A percentile compares a stretch with the other conserved stretches of the same genome.
These are phyloP conservation scores for Neurospora sp. DNA, from an alignment of 495 filamentous ascomycete species.

Conservation along the genomic window DNA sequence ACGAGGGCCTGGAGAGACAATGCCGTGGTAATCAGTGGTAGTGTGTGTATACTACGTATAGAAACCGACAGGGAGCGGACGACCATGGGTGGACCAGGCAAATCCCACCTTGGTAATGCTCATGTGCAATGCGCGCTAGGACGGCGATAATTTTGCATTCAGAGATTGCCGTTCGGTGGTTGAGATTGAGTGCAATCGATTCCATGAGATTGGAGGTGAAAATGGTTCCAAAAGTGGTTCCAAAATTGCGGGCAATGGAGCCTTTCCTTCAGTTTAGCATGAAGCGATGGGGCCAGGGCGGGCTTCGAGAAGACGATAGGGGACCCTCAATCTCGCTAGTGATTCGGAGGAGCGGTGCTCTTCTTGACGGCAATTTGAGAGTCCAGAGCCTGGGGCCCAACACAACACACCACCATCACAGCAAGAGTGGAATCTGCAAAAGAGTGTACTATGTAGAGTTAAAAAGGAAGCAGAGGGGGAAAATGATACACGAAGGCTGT, in stretches of 20 bases:
- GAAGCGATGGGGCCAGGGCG: slow-evolving; percentile 25
- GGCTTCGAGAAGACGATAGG: slow-evolving; percentile 25
- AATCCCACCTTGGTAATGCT: neutral
- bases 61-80: neutral
- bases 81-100: neutral
- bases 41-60: neutral
- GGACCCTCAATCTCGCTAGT: slow-evolving; percentile 32
- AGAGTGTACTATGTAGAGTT: neutral
- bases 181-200: neutral
- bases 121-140: neutral
- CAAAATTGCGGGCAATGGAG: neutral
- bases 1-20: neutral
- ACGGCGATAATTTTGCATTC: slow-evolving; percentile 1
- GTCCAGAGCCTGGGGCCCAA: neutral
- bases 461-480: neutral
- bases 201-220: neutral
- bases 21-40: neutral
- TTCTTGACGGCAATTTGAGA: slow-evolving; percentile 21
- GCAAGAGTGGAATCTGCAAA: slow-evolving; percentile 4
- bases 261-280: slow-evolving; percentile 13
- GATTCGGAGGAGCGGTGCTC: slow-evolving; percentile 20
- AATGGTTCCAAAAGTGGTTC: slow-evolving; percentile 1
- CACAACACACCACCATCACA: neutral
- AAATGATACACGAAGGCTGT: slow-evolving; percentile 13
- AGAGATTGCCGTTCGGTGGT: neutral